Percentiles rank a stretch among this genome's conserved stretches.
Evolutionary conservation across 345 rosid species (phyloP).

Genomic region (Sonneratia caseolaris): DNA sequence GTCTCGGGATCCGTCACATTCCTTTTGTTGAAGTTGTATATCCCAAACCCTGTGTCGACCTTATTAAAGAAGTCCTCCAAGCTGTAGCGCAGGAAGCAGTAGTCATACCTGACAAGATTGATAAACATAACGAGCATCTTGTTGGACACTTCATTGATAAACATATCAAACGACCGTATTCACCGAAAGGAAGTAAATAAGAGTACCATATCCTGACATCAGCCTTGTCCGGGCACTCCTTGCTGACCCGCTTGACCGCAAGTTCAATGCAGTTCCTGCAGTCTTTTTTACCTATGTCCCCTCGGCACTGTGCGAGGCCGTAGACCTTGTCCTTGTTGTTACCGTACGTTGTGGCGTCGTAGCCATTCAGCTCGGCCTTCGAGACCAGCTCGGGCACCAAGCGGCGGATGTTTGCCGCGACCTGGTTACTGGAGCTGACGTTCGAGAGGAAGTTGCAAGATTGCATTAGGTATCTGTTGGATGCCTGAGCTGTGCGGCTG

Average conservation of each 20-base stretch:
- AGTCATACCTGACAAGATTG: constrained; percentile 25
- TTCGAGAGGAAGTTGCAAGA: constrained; percentile 31
- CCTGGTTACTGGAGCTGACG: constrained; percentile 17
- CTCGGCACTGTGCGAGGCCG: constrained; percentile 48
- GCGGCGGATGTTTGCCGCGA: constrained; percentile 32
- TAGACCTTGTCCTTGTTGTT: constrained; percentile 13
- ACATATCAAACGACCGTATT: neutral
- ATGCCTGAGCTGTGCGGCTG: constrained; percentile 18
- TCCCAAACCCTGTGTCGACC: constrained; percentile 39
- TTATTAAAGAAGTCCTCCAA: constrained; percentile 30
- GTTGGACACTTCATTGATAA: too few relatives aligned
- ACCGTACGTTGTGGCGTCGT: constrained; percentile 26
- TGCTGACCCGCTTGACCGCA: constrained; percentile 42
- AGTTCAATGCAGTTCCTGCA: constrained; percentile 49
- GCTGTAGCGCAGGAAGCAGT: constrained; percentile 51
- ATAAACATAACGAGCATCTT: too few relatives aligned
- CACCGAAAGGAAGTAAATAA: neutral
- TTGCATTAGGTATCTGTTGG: constrained; percentile 30
- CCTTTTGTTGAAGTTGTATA: constrained; percentile 36
- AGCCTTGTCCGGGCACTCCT: constrained; percentile 40
- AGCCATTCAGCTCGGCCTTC: constrained; percentile 32
- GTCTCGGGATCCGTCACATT: constrained; percentile 42
- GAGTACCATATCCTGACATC: constrained; percentile 44
- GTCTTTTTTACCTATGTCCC: constrained; percentile 42
- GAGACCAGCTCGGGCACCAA: constrained; percentile 33